Conservation (phyloP, 768 basidiomycete genomes). For the Trametes meyenii region DNA sequence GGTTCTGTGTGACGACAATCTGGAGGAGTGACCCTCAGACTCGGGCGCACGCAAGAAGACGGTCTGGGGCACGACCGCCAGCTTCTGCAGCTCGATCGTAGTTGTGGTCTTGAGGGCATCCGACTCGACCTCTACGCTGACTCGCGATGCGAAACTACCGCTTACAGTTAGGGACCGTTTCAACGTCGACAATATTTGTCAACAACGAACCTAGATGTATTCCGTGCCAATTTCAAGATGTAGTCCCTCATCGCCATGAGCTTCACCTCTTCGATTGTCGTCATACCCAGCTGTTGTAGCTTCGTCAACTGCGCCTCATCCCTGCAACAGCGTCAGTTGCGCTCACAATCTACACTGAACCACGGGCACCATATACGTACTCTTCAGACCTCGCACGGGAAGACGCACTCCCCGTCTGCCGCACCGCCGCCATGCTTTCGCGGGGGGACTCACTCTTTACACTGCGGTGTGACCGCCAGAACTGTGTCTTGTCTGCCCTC, state of each 20-base stretch:
- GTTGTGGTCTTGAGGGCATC: conserved; percentile 65
- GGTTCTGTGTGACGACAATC: conserved; percentile 28
- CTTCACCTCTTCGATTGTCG: conserved; percentile 77
- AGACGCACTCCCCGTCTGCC: conserved; percentile 51
- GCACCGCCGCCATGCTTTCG: conserved; percentile 70
- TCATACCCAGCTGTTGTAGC: conserved; percentile 89
- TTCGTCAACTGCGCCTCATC: conserved; percentile 78
- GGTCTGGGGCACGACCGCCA: conserved; percentile 89
- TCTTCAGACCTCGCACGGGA: conserved; percentile 71
- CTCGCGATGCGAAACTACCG: conserved; percentile 66
- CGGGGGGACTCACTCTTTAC: conserved; percentile 66
- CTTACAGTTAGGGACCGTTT: conserved; percentile 1
- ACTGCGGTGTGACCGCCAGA: conserved; percentile 69
- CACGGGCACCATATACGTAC: conserved; percentile 47
- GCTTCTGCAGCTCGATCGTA: conserved; percentile 80
- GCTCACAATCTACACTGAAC: background rate
- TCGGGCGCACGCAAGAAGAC: conserved; percentile 76
- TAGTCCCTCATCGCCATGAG: conserved; percentile 89
- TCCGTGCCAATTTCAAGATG: conserved; percentile 79
- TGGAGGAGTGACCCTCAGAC: conserved; percentile 47
- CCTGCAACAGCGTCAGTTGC: conserved; percentile 44
- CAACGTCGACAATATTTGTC: background rate
- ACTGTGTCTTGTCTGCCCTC: conserved; percentile 76
- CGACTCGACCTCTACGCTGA: conserved; percentile 62
- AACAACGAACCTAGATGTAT: conserved; percentile 67